Evolutionary conservation across 805 yeast genomes (phyloP), one percentile per base, ranked within the genome.

Genomic region (Wickerhamomyces pijperi): DNA sequence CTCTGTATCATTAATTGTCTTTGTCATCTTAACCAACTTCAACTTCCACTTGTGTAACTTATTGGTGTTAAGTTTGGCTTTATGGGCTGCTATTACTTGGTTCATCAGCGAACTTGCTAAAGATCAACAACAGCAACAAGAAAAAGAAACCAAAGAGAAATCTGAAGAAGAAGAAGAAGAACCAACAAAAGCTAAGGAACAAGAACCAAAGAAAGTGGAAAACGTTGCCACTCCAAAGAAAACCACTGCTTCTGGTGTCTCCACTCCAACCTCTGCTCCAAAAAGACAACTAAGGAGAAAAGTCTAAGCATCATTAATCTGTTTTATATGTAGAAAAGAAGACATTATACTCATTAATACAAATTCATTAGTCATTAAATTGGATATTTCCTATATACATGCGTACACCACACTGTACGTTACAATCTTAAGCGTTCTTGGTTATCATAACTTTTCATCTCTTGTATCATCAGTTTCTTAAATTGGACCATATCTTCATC

Each of bases 41-140:
- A 45, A 47, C 12, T 68, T 83, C 41, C 98, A 92, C 59, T 65
- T 75, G 56, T 58, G 77, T 50, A 57, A 73, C 42, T 51, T 79
- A 44, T 53, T 70, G 35, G 63, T 73, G 19, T 69, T 86, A 37
- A 75, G 90, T 0, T 39, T 71, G 7, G 61, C 76, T 16, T 65
- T 92, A 19, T 92, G 95, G 82, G 80, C 67, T 0, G 68, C 83
- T 1, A 78, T 90, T 38, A 74, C 87, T 13, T 92, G 98, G 98
- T 92, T 90, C 54, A 74, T 88, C 13, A 55, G 58, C 11, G 97
- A 88, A 59, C 56, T 86, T 21, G 23, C 23, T 21, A 21, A 7
- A 21, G 23, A n/a, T n/a, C n/a, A n/a, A n/a, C n/a, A n/a, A n/a
- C n/a, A n/a, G n/a, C n/a, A 21, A 21, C 9, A 21, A 21, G 23